A percentile compares a stretch with the other conserved stretches of the same genome.
Conservation (phyloP, 2,329 filamentous ascomycete genomes). For the Colletotrichum abscissum region DNA sequence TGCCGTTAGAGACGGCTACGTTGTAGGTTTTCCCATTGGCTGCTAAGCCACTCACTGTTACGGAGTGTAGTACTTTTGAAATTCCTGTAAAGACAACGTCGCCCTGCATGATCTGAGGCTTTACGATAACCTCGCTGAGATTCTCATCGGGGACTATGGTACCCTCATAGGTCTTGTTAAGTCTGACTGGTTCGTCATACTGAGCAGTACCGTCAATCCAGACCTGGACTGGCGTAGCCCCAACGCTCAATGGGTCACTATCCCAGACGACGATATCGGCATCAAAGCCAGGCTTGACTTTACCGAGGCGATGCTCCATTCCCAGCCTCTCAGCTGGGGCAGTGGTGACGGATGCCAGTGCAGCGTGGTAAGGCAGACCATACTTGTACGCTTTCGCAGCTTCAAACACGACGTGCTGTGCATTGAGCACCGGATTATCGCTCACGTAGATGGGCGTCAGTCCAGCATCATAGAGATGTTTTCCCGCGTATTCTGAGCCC, state of each 20-base stretch:
- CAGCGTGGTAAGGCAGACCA: conserved; percentile 70
- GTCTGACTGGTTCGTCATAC: conserved; percentile 63
- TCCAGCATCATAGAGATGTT: conserved; percentile 72
- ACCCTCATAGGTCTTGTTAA: conserved; percentile 58
- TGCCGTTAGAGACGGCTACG: conserved; percentile 63
- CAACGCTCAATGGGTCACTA: conserved; percentile 70
- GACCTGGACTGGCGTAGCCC: conserved; percentile 69
- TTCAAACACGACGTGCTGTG: conserved; percentile 76
- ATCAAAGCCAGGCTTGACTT: conserved; percentile 70
- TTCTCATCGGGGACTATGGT: conserved; percentile 52
- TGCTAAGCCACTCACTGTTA: conserved; percentile 43
- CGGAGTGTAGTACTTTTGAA: conserved; percentile 59
- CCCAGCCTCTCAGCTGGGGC: conserved; percentile 69
- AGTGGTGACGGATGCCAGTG: conserved; percentile 67
- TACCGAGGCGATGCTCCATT: conserved; percentile 67
- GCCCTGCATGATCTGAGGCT: conserved; percentile 45
- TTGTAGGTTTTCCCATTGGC: conserved; percentile 52
- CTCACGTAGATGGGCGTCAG: conserved; percentile 75
- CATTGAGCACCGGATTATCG: conserved; percentile 77
- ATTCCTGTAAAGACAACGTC: conserved; percentile 68
- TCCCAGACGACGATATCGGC: conserved; percentile 73
- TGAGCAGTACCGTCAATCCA: conserved; percentile 73
- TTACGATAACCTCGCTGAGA: conserved; percentile 53
- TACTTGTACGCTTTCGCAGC: conserved; percentile 70
- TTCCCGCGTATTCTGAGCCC: conserved; percentile 74